Percentiles rank a stretch among this genome's conserved stretches.
Conservation (phyloP, 371 early-diverging fungal genomes). For the Rhizoclosmatium hyalinum region DNA sequence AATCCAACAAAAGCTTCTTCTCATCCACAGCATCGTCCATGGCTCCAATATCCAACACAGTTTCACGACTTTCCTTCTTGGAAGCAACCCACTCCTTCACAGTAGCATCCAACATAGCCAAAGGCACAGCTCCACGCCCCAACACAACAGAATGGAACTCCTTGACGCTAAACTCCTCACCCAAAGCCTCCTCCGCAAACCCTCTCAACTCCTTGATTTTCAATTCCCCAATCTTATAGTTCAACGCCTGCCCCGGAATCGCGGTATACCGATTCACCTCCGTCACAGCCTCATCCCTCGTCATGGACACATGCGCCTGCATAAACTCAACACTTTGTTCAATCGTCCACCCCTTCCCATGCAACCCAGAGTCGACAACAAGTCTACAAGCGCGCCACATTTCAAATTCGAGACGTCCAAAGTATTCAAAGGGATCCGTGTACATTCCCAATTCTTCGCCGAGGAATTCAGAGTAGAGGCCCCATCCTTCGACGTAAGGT, state of each 20-base stretch:
- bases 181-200: conserved; percentile 39
- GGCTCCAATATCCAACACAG: background rate
- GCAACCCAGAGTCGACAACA: conserved; percentile 50
- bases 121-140: conserved; percentile 31
- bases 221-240: conserved; percentile 51
- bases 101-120: conserved; percentile 33
- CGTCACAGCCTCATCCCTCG: conserved; percentile 33
- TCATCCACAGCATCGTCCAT: no score
- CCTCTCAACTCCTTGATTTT: conserved; percentile 43
- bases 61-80: background rate
- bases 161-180: conserved; percentile 40
- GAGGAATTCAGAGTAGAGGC: conserved; percentile 47
- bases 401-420: conserved; percentile 48
- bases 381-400: conserved; percentile 49
- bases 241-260: conserved; percentile 50
- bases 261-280: conserved; percentile 45
- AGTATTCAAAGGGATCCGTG: conserved; percentile 37
- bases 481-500: conserved; percentile 48
- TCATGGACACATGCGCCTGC: conserved; percentile 31
- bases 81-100: conserved; percentile 36
- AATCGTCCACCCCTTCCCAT: conserved; percentile 43
- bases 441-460: conserved; percentile 53
- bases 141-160: conserved; percentile 43
- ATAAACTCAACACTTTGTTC: conserved; percentile 41
- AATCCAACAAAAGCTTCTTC: no score